phyloP scores from a whole-genome alignment of 2,329 filamentous ascomycete genomes.

The Grosmannia serpens region DNA sequence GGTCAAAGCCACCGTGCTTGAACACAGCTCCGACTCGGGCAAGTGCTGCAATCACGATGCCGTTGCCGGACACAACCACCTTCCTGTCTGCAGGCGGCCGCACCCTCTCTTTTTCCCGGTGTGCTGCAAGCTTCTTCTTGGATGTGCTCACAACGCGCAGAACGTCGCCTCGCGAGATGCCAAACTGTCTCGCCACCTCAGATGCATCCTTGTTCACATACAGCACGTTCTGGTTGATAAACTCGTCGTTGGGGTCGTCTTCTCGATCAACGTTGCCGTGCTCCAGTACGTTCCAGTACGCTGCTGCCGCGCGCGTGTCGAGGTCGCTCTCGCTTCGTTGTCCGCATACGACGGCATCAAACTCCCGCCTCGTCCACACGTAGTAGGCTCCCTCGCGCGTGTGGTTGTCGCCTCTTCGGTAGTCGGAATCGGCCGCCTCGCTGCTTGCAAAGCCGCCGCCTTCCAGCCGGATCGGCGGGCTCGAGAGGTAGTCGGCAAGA shows the following conservation, averaged over 20 bases:
- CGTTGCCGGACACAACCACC: slow-evolving; percentile 79
- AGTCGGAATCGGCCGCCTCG: slow-evolving; percentile 80
- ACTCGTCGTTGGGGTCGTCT: slow-evolving; percentile 85
- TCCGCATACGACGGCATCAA: slow-evolving; percentile 57
- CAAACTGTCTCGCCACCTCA: slow-evolving; percentile 64
- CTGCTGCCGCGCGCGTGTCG: slow-evolving; percentile 62
- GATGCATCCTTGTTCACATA: slow-evolving; percentile 55
- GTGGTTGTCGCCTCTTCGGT: slow-evolving; percentile 61
- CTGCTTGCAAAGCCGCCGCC: slow-evolving; percentile 75
- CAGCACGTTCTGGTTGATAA: slow-evolving; percentile 86
- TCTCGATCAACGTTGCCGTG: slow-evolving; percentile 77
- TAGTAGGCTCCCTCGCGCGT: slow-evolving; percentile 91
- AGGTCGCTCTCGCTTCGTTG: slow-evolving; percentile 31
- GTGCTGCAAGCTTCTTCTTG: slow-evolving; percentile 54
- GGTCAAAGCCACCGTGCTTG: slow-evolving; percentile 36
- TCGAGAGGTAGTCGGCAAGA: slow-evolving; percentile 76
- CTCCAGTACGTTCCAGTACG: slow-evolving; percentile 72
- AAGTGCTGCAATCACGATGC: slow-evolving; percentile 74
- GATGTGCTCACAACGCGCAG: slow-evolving; percentile 55
- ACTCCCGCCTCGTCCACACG: slow-evolving; percentile 82
- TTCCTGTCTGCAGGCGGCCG: slow-evolving; percentile 78
- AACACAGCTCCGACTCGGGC: slow-evolving; percentile 62
- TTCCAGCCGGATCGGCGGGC: slow-evolving; percentile 51
- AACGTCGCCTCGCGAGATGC: slow-evolving; percentile 57
- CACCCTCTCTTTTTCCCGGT: slow-evolving; percentile 63